Percentiles rank a stretch among this genome's conserved stretches.
These are phyloP conservation scores for Yarrowia bubula DNA, from an alignment of 805 yeast species.

Conservation along the genomic window DNA sequence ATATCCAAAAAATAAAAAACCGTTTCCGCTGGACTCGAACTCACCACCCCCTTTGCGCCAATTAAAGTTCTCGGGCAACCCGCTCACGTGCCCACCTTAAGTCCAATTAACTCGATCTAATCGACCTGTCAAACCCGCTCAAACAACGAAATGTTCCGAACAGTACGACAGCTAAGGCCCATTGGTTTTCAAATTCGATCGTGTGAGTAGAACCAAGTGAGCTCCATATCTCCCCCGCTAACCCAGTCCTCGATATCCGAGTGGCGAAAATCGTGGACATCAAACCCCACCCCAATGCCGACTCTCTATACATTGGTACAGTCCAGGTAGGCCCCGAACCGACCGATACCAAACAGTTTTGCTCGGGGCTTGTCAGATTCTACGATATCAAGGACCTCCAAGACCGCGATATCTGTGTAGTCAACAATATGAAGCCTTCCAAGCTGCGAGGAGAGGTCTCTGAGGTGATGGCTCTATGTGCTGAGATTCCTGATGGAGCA, in stretches of 20 bases:
- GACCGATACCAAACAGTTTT: background rate
- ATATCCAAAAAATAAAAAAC: too few relatives aligned
- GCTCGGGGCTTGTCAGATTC: constrained; percentile 2
- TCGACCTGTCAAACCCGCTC: background rate
- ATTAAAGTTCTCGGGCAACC: too few relatives aligned
- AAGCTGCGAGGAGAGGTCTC: constrained; percentile 19
- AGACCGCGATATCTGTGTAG: background rate
- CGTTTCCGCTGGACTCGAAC: too few relatives aligned
- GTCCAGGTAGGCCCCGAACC: constrained; percentile 13
- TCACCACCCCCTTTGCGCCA: too few relatives aligned
- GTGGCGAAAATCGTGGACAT: constrained; percentile 4
- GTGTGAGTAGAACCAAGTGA: background rate
- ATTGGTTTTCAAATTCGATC: background rate
- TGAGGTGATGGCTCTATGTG: constrained; percentile 14
- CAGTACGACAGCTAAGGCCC: background rate
- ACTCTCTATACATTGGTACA: constrained; percentile 14
- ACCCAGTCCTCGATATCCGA: constrained; percentile 20
- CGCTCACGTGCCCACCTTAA: too few relatives aligned
- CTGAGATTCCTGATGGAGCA: constrained; percentile 4
- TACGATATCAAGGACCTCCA: constrained; percentile 1
- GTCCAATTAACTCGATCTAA: too few relatives aligned
- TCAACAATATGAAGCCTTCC: constrained; percentile 17
- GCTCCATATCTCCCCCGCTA: background rate
- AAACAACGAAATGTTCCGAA: background rate
- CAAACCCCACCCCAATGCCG: constrained; percentile 19